Conservation (phyloP, 257 asterid genomes). For the Solanum chmielewskii region DNA sequence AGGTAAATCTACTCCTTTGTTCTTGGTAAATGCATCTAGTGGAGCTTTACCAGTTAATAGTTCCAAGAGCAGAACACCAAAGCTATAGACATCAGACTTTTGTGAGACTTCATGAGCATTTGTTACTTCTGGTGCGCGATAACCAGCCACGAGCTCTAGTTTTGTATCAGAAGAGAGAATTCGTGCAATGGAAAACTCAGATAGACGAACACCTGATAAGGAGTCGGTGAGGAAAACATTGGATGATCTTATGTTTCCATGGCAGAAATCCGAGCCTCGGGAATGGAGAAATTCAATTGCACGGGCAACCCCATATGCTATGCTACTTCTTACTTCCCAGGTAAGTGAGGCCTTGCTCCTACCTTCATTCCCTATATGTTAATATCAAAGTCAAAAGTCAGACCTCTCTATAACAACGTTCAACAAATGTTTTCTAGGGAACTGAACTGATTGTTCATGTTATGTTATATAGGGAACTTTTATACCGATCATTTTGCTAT, state of each 20-base stretch:
- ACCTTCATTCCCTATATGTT: conserved; percentile 6
- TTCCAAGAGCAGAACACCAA: conserved; percentile 27
- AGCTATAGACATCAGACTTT: conserved; percentile 15
- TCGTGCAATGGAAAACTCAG: conserved; percentile 8
- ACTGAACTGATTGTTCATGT: not conserved
- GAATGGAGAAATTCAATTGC: conserved; percentile 15
- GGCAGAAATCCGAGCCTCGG: conserved; percentile 6
- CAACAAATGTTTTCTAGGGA: not conserved
- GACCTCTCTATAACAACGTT: not conserved
- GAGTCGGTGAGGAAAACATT: conserved; percentile 11
- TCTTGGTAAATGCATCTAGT: not conserved
- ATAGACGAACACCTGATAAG: not conserved
- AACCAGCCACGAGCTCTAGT: not conserved
- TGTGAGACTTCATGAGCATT: conserved; percentile 4
- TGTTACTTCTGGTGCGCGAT: conserved; percentile 16
- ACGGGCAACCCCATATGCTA: conserved; percentile 13
- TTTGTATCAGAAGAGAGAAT: not conserved
- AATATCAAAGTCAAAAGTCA: not conserved
- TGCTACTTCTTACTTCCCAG: conserved; percentile 16
- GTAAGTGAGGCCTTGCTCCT: conserved; percentile 3
- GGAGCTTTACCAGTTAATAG: conserved; percentile 18
- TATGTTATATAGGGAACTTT: not conserved
- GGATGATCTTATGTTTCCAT: conserved; percentile 23
- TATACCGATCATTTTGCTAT: not conserved
- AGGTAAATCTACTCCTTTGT: conserved; percentile 6